Percentiles rank a stretch among this genome's conserved stretches.
These are phyloP conservation scores for Petunia hybrid DNA, from an alignment of 305 asterid genomes.

Conservation along the genomic window DNA sequence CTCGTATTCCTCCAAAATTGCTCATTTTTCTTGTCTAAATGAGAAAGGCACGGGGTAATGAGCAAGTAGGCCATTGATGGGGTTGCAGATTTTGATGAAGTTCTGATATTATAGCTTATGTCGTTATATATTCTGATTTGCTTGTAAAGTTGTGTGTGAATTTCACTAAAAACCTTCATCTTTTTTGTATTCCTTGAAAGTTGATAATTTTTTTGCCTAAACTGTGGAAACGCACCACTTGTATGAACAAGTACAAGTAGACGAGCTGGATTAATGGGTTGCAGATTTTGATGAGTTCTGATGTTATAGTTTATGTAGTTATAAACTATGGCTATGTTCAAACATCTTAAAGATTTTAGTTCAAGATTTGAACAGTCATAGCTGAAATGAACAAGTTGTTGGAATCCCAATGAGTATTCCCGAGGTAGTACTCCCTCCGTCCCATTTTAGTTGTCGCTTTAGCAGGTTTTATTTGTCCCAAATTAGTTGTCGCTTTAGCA, in stretches of 20 bases:
- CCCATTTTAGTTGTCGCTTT: no score
- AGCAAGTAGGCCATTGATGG: no score
- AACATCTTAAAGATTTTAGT: neutral
- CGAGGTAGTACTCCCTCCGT: no score
- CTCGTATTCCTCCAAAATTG: neutral
- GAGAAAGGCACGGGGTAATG: no score
- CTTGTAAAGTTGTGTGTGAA: no score
- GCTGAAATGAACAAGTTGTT: neutral
- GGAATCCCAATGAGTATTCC: neutral
- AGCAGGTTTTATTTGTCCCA: no score
- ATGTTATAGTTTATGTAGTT: slow-evolving; percentile 6
- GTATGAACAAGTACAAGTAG: neutral
- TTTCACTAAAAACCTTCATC: no score
- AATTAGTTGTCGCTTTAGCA: no score
- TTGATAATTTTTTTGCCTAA: neutral
- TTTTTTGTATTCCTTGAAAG: neutral
- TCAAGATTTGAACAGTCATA: neutral
- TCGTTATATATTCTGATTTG: no score
- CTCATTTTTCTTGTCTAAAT: neutral
- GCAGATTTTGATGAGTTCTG: slow-evolving; percentile 10
- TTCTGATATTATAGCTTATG: no score
- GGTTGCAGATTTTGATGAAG: no score
- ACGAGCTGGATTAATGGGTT: slow-evolving; percentile 12
- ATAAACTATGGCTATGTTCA: neutral
- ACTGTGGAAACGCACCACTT: neutral